Base-by-base conservation (phyloP, 305 asterid genomes). In the Coffea humblotiana region DNA sequence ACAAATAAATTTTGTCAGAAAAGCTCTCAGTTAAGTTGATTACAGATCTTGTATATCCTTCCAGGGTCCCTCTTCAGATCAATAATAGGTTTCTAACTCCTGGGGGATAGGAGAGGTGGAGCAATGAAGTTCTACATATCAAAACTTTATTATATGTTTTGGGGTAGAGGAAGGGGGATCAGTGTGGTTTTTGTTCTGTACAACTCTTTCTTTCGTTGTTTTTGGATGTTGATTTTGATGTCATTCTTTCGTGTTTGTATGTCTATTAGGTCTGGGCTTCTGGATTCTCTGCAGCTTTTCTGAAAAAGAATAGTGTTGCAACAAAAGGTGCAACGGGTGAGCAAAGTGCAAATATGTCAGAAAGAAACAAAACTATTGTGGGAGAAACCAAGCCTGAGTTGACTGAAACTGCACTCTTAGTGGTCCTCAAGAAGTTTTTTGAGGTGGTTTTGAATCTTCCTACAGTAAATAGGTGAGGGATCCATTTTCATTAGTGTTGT, bases 231-330 rank as follows among this genome's bases (percentile, higher is more conserved):
- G 32, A 45, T 29, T 76, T 48, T 79, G 43, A 10, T 66, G 18
- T 23, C 25, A 40, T 29, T 29, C 29, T 29, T 29, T 29, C 29
- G 29, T 29, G 29, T 29, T 51, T 71, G 5, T 77, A 29, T 65
- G 45, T 78, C 16, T 75, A 25, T 87, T 78, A 95, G 99, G 98
- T 95, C 64, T 95, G 92, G 88, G 99, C 97, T 60, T 93, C 93
- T 32, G 98, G 99, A 66, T 95, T 95, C 84, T 92, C 97, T 67
- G 98, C 97, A 58, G 99, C 97, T 43, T 91, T 95, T 79, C 81
- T 95, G 85, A 95, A 95, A 88, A 95, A 95, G 85, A 87, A 84
- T 60, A 95, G 99, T 83, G 84, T 89, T 79, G 96, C 97, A n/a
- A 88, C 99, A 64, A 95, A 90, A 85, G 88, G 93, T 74, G 83